These are phyloP conservation scores for Uncinocarpus reesii DNA, from an alignment of 2,329 filamentous ascomycete genomes.

Conservation along the genomic window DNA sequence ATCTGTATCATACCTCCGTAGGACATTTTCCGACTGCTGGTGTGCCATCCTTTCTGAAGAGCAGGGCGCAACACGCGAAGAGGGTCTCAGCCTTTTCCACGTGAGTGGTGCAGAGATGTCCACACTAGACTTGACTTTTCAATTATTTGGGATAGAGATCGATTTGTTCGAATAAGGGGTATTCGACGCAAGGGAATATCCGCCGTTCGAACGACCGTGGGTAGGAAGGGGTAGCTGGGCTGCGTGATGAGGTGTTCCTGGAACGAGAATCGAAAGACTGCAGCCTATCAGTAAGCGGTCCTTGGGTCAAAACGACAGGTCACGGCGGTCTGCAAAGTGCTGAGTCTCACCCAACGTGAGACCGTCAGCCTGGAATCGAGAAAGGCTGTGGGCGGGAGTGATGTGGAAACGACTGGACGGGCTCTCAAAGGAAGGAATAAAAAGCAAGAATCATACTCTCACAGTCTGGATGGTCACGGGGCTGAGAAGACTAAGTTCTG, in stretches of 20 bases:
- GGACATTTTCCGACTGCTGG: constrained; percentile 35
- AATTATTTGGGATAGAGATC: background rate
- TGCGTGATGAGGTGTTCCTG: constrained; percentile 1
- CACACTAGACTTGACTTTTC: background rate
- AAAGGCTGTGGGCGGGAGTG: background rate
- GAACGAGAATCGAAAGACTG: background rate
- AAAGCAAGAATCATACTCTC: background rate
- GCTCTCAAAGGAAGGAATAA: background rate
- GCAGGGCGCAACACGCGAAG: background rate
- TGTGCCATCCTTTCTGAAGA: constrained; percentile 27
- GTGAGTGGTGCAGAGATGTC: background rate
- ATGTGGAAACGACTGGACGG: background rate
- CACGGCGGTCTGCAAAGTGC: background rate
- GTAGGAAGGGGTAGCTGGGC: background rate
- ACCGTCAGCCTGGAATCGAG: background rate
- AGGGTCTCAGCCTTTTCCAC: background rate
- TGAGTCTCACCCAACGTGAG: background rate
- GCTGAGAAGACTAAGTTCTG: background rate
- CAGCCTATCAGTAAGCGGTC: constrained; percentile 3
- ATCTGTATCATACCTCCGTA: constrained; percentile 22
- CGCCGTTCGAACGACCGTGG: background rate
- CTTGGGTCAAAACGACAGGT: background rate
- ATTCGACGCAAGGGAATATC: background rate
- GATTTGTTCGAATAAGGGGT: background rate
- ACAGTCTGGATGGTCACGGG: background rate